These are phyloP conservation scores for Davidsoniella australis DNA, from an alignment of 2,329 filamentous ascomycete genomes.

Conservation along the genomic window DNA sequence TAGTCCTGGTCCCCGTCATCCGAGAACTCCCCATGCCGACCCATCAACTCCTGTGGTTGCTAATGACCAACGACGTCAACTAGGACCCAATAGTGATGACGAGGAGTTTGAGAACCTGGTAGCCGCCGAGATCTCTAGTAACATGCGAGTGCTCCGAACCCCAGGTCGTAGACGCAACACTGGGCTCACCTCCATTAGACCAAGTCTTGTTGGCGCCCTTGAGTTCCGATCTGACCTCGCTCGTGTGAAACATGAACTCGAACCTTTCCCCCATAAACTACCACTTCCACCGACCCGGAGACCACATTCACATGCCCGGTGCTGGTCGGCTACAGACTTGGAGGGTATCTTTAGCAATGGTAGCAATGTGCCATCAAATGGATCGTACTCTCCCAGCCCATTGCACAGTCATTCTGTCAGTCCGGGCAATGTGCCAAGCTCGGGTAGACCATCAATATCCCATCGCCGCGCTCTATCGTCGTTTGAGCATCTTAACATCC, in stretches of 20 bases:
- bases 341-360: constrained; percentile 5
- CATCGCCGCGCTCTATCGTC: constrained; percentile 29
- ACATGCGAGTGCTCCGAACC: constrained; percentile 74
- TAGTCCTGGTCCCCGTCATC: not conserved
- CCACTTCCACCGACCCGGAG: not conserved
- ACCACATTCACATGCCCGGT: constrained; percentile 1
- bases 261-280: constrained; percentile 16
- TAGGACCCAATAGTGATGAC: constrained; percentile 23
- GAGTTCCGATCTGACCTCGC: constrained; percentile 85
- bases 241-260: constrained; percentile 49
- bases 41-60: constrained; percentile 22
- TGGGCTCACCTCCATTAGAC: constrained; percentile 62
- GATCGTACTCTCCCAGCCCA: constrained; percentile 4
- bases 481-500: constrained; percentile 19
- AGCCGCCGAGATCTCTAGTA: constrained; percentile 72
- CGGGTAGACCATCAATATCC: not conserved
- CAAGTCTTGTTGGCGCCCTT: constrained; percentile 80
- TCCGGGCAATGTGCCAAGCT: not conserved
- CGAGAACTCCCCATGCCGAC: constrained; percentile 4
- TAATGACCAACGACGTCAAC: constrained; percentile 19
- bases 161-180: constrained; percentile 47
- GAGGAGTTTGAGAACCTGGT: constrained; percentile 44
- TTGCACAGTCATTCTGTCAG: not conserved
- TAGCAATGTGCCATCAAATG: not conserved
- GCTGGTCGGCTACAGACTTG: constrained; percentile 8